phyloP scores from a whole-genome alignment of 768 basidiomycete species.

The Cystofilobasidium capitatum region DNA sequence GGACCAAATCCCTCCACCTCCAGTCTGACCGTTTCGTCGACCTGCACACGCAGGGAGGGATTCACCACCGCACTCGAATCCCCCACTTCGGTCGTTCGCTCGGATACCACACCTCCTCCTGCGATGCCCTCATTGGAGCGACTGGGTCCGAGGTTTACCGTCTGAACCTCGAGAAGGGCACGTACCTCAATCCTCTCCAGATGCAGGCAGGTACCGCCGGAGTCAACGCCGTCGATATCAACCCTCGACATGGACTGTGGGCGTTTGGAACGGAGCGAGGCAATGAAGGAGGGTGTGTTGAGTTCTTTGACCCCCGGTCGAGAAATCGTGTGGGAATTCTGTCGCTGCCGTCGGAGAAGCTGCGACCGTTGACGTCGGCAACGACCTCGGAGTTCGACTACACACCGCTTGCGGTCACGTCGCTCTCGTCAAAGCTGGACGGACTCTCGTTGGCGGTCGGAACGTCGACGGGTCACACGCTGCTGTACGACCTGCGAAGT shows the following conservation, averaged over 20 bases:
- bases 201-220: constrained; percentile 43
- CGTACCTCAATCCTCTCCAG: constrained; percentile 64
- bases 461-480: constrained; percentile 85
- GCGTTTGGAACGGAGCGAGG: constrained; percentile 76
- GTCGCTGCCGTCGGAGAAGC: constrained; percentile 45
- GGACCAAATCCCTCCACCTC: constrained; percentile 95
- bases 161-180: constrained; percentile 88
- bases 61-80: constrained; percentile 86
- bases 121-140: constrained; percentile 76
- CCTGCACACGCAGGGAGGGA: constrained; percentile 84
- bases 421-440: constrained; percentile 72
- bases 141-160: constrained; percentile 82
- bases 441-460: constrained; percentile 90
- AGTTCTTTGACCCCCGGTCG: constrained; percentile 94
- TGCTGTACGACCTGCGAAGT: constrained; percentile 87
- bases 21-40: constrained; percentile 93
- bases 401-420: constrained; percentile 57
- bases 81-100: constrained; percentile 86
- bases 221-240: constrained; percentile 85
- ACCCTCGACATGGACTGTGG: constrained; percentile 80
- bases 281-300: constrained; percentile 54
- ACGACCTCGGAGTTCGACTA: constrained; percentile 22
- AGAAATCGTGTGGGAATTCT: constrained; percentile 63
- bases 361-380: constrained; percentile 12
- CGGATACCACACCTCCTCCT: constrained; percentile 87